These are phyloP conservation scores for Picea sitchensis DNA, from an alignment of 75 land plant genomes.

Conservation along the genomic window DNA sequence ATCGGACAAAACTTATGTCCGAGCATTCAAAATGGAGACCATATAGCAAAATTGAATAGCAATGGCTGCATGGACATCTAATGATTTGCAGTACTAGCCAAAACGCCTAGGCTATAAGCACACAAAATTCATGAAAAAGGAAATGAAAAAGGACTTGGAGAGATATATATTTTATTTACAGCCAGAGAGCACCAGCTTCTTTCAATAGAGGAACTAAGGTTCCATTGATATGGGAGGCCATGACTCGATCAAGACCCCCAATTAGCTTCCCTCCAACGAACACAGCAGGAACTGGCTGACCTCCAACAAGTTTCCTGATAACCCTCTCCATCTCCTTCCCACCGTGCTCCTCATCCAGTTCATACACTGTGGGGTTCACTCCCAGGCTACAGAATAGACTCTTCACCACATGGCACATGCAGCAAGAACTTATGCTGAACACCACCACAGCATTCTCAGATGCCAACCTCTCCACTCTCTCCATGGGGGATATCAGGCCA, in stretches of 20 bases:
- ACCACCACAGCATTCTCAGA: slow-evolving; percentile 49
- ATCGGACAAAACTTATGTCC: too few relatives aligned
- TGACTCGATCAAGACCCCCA: slow-evolving; percentile 63
- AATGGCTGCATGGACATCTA: too few relatives aligned
- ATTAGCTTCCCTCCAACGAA: slow-evolving; percentile 69
- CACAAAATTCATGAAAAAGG: too few relatives aligned
- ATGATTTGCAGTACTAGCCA: too few relatives aligned
- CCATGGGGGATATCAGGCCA: too few relatives aligned
- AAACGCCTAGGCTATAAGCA: too few relatives aligned
- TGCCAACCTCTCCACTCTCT: slow-evolving; percentile 41
- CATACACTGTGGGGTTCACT: slow-evolving; percentile 70
- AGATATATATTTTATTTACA: slow-evolving; percentile 1
- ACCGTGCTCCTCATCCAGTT: slow-evolving; percentile 46
- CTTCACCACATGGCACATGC: slow-evolving; percentile 64
- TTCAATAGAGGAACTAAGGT: slow-evolving; percentile 59
- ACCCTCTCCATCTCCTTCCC: slow-evolving; percentile 61
- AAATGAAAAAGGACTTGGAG: too few relatives aligned
- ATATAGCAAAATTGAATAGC: too few relatives aligned
- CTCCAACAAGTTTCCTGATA: slow-evolving; percentile 5
- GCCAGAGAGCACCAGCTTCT: slow-evolving; percentile 70
- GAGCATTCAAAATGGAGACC: too few relatives aligned
- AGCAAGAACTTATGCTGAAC: slow-evolving; percentile 55
- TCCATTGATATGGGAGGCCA: slow-evolving; percentile 65
- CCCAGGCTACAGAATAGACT: slow-evolving; percentile 50
- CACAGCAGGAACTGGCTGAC: slow-evolving; percentile 39